Percentiles rank a stretch among this genome's conserved stretches.
These are phyloP conservation scores for Ambrosia trifida DNA, from an alignment of 129 eudicot species.

Conservation along the genomic window DNA sequence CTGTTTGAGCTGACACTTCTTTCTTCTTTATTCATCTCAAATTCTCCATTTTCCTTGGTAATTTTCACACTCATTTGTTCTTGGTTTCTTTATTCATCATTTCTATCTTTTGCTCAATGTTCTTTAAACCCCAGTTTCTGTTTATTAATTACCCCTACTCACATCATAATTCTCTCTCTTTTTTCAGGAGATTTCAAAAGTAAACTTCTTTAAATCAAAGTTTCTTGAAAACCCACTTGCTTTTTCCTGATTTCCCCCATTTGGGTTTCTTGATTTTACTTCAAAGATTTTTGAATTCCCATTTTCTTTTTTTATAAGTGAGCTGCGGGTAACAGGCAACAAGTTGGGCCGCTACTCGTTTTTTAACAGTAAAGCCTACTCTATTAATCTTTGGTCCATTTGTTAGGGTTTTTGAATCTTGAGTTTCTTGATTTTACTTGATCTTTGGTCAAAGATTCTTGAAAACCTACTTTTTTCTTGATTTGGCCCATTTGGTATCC, in stretches of 20 bases:
- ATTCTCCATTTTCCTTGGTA: background rate
- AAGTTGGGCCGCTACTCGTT: too few relatives aligned
- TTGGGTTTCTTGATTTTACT: slow-evolving; percentile 5
- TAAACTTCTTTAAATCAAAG: background rate
- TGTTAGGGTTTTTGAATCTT: background rate
- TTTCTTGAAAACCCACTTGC: background rate
- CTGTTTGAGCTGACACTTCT: background rate
- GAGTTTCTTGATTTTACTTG: background rate
- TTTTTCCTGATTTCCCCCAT: background rate
- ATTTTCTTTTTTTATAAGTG: background rate
- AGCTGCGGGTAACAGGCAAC: too few relatives aligned
- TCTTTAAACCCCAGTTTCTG: slow-evolving; percentile 9
- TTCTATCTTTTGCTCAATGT: background rate
- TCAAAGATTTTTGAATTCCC: background rate
- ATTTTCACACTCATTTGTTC: background rate
- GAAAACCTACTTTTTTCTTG: background rate
- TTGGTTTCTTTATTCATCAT: too few relatives aligned
- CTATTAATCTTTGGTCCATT: too few relatives aligned
- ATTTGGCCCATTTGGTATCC: too few relatives aligned
- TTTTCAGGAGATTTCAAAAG: slow-evolving; percentile 13
- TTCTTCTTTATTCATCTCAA: background rate
- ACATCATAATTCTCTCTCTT: too few relatives aligned
- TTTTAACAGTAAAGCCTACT: too few relatives aligned
- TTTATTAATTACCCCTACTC: slow-evolving; percentile 2
- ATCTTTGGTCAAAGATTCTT: background rate